These are phyloP conservation scores for Suhomyces faveliae DNA, from an alignment of 805 yeast genomes.

Conservation along the genomic window DNA sequence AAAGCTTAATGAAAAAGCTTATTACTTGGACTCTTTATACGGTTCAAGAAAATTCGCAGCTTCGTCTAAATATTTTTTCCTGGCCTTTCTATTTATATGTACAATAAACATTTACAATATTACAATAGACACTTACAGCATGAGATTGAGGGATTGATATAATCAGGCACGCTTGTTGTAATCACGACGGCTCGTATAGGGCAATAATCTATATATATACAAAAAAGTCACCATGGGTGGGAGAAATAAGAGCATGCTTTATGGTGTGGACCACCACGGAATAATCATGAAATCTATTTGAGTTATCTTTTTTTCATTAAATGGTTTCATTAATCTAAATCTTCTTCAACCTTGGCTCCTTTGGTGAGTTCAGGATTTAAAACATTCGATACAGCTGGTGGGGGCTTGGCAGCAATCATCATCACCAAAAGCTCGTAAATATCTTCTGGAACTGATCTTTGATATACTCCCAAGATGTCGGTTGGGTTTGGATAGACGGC, in stretches of 20 bases:
- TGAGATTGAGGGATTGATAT: not conserved
- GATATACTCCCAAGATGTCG: conserved; percentile 84
- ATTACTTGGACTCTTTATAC: not conserved
- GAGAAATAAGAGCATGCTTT: no score
- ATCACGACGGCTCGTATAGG: not conserved
- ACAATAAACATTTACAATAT: not conserved
- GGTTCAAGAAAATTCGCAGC: not conserved
- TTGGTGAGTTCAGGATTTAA: conserved; percentile 31
- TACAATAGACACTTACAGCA: not conserved
- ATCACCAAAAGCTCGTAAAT: conserved; percentile 80
- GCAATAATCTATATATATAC: not conserved
- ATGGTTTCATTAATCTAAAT: conserved; percentile 26
- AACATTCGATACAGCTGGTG: conserved; percentile 69
- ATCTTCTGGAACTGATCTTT: conserved; percentile 79
- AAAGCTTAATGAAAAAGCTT: not conserved
- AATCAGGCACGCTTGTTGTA: not conserved
- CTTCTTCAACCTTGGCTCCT: conserved; percentile 26
- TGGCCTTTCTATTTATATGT: not conserved
- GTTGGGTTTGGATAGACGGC: conserved; percentile 94
- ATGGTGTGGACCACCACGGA: no score
- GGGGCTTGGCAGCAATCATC: conserved; percentile 91
- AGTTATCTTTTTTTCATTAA: not conserved
- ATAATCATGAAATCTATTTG: not conserved
- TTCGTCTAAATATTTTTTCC: not conserved
- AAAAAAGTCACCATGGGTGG: not conserved